Evolutionary conservation across 2,329 filamentous ascomycete species (phyloP).

Genomic region (Huntiella bhutanensis): DNA sequence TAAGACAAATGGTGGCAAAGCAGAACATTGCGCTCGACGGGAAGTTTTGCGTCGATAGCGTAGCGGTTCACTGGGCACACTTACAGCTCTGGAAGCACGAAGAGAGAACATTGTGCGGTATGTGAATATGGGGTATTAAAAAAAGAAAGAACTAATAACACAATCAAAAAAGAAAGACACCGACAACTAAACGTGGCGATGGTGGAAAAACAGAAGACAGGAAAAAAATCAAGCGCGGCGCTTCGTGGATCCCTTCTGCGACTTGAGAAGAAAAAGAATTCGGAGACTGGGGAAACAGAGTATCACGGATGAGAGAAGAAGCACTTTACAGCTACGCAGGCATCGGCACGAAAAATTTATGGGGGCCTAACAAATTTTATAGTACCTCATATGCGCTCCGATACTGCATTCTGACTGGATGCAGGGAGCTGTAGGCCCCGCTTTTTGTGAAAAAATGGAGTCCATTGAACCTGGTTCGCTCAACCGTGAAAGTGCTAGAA

Average conservation of each 20-base stretch:
- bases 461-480: neutral
- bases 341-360: conserved; percentile 7
- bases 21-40: conserved; percentile 8
- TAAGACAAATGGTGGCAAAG: conserved; percentile 11
- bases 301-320: conserved; percentile 13
- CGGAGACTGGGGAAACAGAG: conserved; percentile 15
- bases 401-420: conserved; percentile 8
- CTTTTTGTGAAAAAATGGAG: neutral
- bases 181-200: conserved; percentile 7
- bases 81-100: conserved; percentile 56
- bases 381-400: neutral
- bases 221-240: conserved; percentile 4
- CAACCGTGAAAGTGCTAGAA: conserved; percentile 8
- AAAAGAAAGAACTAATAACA: conserved; percentile 19
- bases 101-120: conserved; percentile 49
- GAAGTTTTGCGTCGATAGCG: neutral
- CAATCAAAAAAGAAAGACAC: conserved; percentile 17
- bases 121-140: conserved; percentile 17
- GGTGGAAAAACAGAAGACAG: conserved; percentile 4
- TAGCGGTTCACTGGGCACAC: conserved; percentile 19
- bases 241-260: conserved; percentile 3
- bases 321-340: neutral
- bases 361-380: conserved; percentile 10
- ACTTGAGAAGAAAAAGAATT: conserved; percentile 15
- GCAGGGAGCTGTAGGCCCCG: neutral